These are phyloP conservation scores for Musa troglodytarum DNA, from an alignment of 176 grass and related monocot species.

Conservation along the genomic window DNA sequence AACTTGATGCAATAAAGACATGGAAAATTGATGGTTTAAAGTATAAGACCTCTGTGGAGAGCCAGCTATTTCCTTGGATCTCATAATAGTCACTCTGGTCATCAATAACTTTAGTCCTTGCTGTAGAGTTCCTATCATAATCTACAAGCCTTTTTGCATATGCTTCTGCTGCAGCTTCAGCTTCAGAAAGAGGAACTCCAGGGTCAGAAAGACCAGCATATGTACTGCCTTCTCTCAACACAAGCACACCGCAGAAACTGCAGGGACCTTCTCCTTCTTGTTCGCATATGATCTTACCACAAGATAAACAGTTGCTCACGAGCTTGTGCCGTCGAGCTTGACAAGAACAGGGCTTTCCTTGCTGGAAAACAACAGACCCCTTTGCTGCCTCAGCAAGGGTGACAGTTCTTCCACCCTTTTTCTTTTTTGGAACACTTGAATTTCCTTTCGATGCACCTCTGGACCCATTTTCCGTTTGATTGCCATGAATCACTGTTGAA, in stretches of 20 bases:
- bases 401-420: slow-evolving; percentile 63
- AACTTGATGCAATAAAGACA: slow-evolving; percentile 2
- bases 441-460: slow-evolving; percentile 37
- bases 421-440: slow-evolving; percentile 41
- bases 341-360: slow-evolving; percentile 90
- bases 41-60: slow-evolving; percentile 62
- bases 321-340: slow-evolving; percentile 85
- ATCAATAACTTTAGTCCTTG: slow-evolving; percentile 96
- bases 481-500: slow-evolving; percentile 36
- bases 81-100: slow-evolving; percentile 99
- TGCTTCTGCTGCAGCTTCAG: slow-evolving; percentile 71
- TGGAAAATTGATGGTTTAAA: slow-evolving; percentile 15
- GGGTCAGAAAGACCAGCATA: slow-evolving; percentile 91
- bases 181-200: slow-evolving; percentile 58
- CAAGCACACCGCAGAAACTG: slow-evolving; percentile 87
- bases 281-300: slow-evolving; percentile 96
- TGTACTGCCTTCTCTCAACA: slow-evolving; percentile 86
- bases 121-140: slow-evolving; percentile 82
- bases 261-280: slow-evolving; percentile 97
- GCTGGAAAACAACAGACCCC: slow-evolving; percentile 85
- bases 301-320: slow-evolving; percentile 95
- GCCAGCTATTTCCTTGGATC: slow-evolving; percentile 99
- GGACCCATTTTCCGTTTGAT: slow-evolving; percentile 34
- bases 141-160: slow-evolving; percentile 95
- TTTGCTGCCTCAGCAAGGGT: slow-evolving; percentile 81